Percentiles rank a stretch among this genome's conserved stretches.
phyloP scores from a whole-genome alignment of 768 basidiomycete genomes.

The Mycena vitilis region DNA sequence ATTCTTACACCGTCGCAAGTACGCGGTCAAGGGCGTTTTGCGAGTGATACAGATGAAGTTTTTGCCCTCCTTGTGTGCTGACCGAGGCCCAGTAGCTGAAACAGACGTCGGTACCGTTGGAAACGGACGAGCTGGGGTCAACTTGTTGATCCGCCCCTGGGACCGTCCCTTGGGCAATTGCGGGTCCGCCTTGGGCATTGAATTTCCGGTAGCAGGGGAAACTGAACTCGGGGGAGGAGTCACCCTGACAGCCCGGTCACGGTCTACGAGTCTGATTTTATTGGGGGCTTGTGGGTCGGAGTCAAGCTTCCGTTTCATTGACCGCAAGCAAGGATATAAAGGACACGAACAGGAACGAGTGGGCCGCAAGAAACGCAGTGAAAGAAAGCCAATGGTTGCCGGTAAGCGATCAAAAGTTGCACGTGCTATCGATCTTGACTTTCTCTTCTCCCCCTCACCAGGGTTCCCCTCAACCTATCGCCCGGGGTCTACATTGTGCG shows the following conservation, averaged over 20 bases:
- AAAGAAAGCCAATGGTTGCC: too few relatives aligned
- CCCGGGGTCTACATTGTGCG: too few relatives aligned
- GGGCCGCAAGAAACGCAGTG: too few relatives aligned
- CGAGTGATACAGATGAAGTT: constrained; percentile 85
- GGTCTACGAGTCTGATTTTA: constrained; percentile 49
- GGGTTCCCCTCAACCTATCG: too few relatives aligned
- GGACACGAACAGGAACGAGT: too few relatives aligned
- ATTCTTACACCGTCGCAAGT: constrained; percentile 83
- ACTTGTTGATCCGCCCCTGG: constrained; percentile 63
- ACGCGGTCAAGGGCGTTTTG: constrained; percentile 76
- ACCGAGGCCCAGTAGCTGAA: constrained; percentile 84
- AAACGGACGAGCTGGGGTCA: constrained; percentile 80
- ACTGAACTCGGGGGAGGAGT: constrained; percentile 24
- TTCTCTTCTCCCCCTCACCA: constrained; percentile 18
- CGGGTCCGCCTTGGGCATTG: constrained; percentile 35
- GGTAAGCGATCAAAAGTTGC: constrained; percentile 15
- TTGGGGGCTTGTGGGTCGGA: constrained; percentile 34
- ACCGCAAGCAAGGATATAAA: constrained; percentile 36
- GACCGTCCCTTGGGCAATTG: constrained; percentile 45
- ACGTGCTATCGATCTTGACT: constrained; percentile 38
- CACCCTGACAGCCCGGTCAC: constrained; percentile 30
- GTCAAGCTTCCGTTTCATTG: constrained; percentile 55
- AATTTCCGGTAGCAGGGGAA: constrained; percentile 7
- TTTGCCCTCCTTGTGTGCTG: constrained; percentile 83
- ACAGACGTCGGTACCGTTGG: constrained; percentile 81